These are phyloP conservation scores for Aaosphaeria arxii DNA, from an alignment of 2,329 filamentous ascomycete species.

Conservation along the genomic window DNA sequence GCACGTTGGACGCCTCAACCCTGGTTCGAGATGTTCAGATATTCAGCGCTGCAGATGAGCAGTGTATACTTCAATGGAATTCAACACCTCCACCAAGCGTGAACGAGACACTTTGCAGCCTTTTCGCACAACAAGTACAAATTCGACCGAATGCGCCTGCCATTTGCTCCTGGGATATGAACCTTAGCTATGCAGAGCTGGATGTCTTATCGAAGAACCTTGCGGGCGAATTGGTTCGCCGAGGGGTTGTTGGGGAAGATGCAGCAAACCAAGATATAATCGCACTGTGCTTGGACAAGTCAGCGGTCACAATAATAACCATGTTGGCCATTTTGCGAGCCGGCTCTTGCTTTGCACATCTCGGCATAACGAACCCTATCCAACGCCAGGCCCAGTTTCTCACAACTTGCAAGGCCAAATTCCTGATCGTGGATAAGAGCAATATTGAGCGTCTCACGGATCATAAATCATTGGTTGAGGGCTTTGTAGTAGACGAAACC, in stretches of 20 bases:
- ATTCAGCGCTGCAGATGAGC: too few species aligned
- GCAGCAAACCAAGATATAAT: background rate
- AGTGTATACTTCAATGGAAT: too few species aligned
- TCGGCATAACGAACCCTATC: background rate
- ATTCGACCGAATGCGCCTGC: background rate
- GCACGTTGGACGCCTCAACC: too few species aligned
- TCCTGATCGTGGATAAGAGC: background rate
- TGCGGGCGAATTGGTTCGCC: background rate
- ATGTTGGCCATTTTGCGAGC: conserved; percentile 27
- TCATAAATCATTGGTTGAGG: too few species aligned
- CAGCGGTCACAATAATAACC: conserved; percentile 16
- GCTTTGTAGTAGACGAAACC: background rate
- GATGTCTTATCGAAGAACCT: background rate
- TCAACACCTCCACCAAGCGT: too few species aligned
- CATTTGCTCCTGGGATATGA: conserved; percentile 5
- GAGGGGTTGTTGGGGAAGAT: background rate
- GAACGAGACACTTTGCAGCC: background rate
- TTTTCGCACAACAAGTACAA: background rate
- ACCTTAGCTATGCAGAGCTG: conserved; percentile 3
- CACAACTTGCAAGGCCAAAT: background rate
- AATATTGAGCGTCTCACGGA: background rate
- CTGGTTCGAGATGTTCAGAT: too few species aligned
- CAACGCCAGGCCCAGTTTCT: background rate
- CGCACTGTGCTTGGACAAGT: background rate
- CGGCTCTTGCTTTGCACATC: background rate